Conservation (phyloP, 805 yeast species). For the Candida dajiaensis region DNA sequence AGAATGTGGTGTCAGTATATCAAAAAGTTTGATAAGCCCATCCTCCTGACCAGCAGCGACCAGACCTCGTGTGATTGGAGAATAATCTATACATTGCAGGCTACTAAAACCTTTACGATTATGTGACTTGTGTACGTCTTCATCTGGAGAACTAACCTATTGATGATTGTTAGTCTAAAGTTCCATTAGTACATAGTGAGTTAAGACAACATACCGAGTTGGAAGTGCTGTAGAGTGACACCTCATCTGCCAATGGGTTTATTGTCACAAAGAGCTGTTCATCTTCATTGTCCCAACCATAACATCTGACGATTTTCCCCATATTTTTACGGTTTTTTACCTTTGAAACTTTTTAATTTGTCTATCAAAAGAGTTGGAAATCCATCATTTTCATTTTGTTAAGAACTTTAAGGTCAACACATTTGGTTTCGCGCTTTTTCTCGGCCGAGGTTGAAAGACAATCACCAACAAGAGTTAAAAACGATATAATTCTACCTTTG, state of each 20-base stretch:
- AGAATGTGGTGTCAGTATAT: conserved; percentile 37
- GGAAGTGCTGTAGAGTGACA: conserved; percentile 56
- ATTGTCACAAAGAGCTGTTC: conserved; percentile 22
- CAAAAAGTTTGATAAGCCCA: conserved; percentile 60
- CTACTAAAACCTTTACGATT: conserved; percentile 60
- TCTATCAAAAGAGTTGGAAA: no score
- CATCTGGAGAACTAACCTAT: conserved; percentile 26
- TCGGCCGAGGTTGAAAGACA: no score
- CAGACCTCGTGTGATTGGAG: conserved; percentile 47
- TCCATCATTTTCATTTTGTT: no score
- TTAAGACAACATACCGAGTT: conserved; percentile 21
- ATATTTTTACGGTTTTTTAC: conserved; percentile 4
- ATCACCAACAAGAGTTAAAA: no score
- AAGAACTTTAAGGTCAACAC: no score
- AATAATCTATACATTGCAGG: conserved; percentile 63
- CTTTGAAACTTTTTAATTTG: no score
- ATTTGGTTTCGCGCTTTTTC: no score
- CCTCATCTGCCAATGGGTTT: conserved; percentile 77
- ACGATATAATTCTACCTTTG: no score
- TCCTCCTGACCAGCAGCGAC: conserved; percentile 71
- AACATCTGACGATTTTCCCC: conserved; percentile 23
- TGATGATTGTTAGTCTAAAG: conserved; percentile 4
- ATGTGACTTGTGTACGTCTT: conserved; percentile 45
- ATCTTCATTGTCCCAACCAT: conserved; percentile 22
- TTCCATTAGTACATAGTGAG: neutral